Evolutionary conservation across 1,139 yeast genomes (phyloP).

Genomic region (Candida glucosophila): DNA sequence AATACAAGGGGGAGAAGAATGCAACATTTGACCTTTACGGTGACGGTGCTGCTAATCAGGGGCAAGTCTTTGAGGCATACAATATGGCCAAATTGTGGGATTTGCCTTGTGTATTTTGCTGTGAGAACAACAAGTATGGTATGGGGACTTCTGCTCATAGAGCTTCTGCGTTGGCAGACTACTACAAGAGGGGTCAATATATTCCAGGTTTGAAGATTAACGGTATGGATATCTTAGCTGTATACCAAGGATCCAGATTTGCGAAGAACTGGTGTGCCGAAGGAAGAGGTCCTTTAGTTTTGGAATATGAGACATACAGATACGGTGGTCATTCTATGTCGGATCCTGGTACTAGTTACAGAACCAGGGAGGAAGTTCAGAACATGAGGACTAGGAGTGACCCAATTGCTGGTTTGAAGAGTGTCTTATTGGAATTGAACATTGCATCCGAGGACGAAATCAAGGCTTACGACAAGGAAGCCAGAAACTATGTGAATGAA

Average conservation of each 20-base stretch:
- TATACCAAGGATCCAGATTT: constrained; percentile 91
- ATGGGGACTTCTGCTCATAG: constrained; percentile 98
- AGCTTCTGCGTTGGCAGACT: constrained; percentile 93
- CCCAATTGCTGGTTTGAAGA: constrained; percentile 94
- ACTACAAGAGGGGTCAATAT: constrained; percentile 98
- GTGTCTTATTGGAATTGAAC: constrained; percentile 68
- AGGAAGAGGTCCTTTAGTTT: constrained; percentile 93
- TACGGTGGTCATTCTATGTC: constrained; percentile 99
- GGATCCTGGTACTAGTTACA: constrained; percentile 98
- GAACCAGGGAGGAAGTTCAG: constrained; percentile 99
- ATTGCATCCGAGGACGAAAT: constrained; percentile 92
- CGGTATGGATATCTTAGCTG: constrained; percentile 96
- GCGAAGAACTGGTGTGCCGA: constrained; percentile 93
- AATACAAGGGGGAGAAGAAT: constrained; percentile 73
- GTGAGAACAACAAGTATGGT: constrained; percentile 99
- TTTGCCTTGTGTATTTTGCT: constrained; percentile 87
- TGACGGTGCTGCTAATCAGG: constrained; percentile 99
- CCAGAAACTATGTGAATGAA: constrained; percentile 90
- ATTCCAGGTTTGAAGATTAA: constrained; percentile 97
- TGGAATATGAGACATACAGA: constrained; percentile 97
- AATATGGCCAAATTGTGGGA: constrained; percentile 99
- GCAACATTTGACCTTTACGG: constrained; percentile 90
- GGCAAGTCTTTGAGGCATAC: constrained; percentile 94
- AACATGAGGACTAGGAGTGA: constrained; percentile 98
- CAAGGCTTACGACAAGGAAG: constrained; percentile 89